These are phyloP conservation scores for Candida sakaeoensis DNA, from an alignment of 805 yeast species.

Conservation along the genomic window DNA sequence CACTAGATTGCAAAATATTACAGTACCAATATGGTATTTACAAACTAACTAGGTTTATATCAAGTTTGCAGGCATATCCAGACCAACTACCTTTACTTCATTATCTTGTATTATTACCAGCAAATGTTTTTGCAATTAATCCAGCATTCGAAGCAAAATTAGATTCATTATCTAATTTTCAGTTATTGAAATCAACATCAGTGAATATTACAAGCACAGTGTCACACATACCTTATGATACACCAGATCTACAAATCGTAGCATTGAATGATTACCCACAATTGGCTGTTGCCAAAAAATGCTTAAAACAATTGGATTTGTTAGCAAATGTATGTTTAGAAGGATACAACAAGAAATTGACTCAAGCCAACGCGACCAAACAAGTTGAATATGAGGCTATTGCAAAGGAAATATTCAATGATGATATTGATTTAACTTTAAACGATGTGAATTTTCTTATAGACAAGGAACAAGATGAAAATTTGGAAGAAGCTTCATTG, in stretches of 20 bases:
- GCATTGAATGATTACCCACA: slow-evolving; percentile 31
- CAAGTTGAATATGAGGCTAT: slow-evolving; percentile 14
- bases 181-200: slow-evolving; percentile 20
- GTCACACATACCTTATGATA: slow-evolving; percentile 41
- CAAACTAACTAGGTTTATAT: slow-evolving; percentile 40
- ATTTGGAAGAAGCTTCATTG: slow-evolving; percentile 24
- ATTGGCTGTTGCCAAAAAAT: slow-evolving; percentile 18
- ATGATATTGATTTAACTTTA: slow-evolving; percentile 26
- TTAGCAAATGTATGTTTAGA: slow-evolving; percentile 27
- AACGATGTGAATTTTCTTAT: slow-evolving; percentile 14
- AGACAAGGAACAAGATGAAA: slow-evolving; percentile 14
- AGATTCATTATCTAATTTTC: slow-evolving; percentile 26
- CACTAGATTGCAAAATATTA: slow-evolving; percentile 33
- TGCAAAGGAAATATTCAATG: slow-evolving; percentile 18
- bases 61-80: slow-evolving; percentile 21
- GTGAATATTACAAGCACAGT: slow-evolving; percentile 24
- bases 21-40: slow-evolving; percentile 55
- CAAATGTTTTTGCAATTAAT: slow-evolving; percentile 34
- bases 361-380: slow-evolving; percentile 23
- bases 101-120: slow-evolving; percentile 29
- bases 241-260: slow-evolving; percentile 29
- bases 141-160: slow-evolving; percentile 25
- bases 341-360: slow-evolving; percentile 36
- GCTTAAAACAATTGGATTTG: slow-evolving; percentile 25
- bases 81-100: slow-evolving; percentile 26